A percentile compares a stretch with the other conserved stretches of the same genome.
Evolutionary conservation across 176 grass and related monocot species (phyloP).

Genomic region (Aegilops umbellulata): DNA sequence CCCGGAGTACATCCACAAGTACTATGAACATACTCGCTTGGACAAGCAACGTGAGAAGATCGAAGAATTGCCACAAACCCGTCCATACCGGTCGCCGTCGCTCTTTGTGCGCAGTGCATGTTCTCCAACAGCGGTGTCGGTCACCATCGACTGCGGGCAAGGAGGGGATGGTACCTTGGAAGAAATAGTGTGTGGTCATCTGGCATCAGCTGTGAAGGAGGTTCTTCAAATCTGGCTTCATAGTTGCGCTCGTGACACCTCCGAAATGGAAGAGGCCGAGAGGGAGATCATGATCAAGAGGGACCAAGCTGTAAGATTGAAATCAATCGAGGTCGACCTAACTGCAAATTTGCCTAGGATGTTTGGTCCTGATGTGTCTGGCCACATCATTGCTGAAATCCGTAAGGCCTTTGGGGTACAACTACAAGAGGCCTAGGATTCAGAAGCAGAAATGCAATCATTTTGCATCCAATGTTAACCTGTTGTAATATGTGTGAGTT

Average conservation of each 20-base stretch:
- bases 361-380: constrained; percentile 58
- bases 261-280: constrained; percentile 41
- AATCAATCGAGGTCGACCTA: constrained; percentile 76
- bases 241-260: constrained; percentile 26
- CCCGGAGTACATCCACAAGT: constrained; percentile 61
- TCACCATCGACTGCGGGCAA: constrained; percentile 61
- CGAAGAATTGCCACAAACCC: constrained; percentile 49
- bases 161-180: constrained; percentile 48
- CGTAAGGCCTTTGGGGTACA: constrained; percentile 56
- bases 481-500: too few relatives aligned
- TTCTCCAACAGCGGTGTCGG: constrained; percentile 59
- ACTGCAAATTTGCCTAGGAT: constrained; percentile 59
- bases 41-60: constrained; percentile 54
- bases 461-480: too few relatives aligned
- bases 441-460: constrained; percentile 8
- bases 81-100: constrained; percentile 54
- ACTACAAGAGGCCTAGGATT: constrained; percentile 2
- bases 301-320: constrained; percentile 49
- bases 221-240: constrained; percentile 62
- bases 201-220: constrained; percentile 31
- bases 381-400: constrained; percentile 52
- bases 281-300: constrained; percentile 43
- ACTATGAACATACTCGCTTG: constrained; percentile 52
- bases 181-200: constrained; percentile 44
- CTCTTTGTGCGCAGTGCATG: constrained; percentile 61